phyloP scores from a whole-genome alignment of 164 flowering plant genomes.

The Magnolia changhungtana region DNA sequence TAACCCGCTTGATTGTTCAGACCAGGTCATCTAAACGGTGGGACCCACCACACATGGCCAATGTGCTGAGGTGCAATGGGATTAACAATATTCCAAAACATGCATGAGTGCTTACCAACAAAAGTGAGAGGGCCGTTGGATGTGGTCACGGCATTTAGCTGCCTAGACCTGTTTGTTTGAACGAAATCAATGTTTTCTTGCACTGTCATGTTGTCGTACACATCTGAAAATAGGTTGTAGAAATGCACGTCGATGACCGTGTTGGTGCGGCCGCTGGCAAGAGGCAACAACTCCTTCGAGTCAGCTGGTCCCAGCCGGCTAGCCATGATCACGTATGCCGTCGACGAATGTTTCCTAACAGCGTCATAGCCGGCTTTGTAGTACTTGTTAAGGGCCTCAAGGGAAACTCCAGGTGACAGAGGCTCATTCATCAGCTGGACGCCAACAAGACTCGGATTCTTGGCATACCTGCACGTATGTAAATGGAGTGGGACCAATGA shows the following conservation, averaged over 20 bases:
- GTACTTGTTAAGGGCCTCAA: slow-evolving; percentile 45
- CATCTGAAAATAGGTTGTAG: slow-evolving; percentile 43
- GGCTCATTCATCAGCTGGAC: slow-evolving; percentile 78
- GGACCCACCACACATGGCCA: too few species aligned
- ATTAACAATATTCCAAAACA: background rate
- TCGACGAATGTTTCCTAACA: slow-evolving; percentile 47
- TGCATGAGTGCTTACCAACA: slow-evolving; percentile 42
- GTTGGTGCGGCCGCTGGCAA: slow-evolving; percentile 34
- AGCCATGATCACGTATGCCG: slow-evolving; percentile 50
- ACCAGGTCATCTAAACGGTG: too few species aligned
- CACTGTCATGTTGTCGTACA: slow-evolving; percentile 38
- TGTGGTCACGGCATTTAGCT: slow-evolving; percentile 36
- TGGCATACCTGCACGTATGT: slow-evolving; percentile 39
- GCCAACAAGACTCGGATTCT: slow-evolving; percentile 52
- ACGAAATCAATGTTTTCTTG: slow-evolving; percentile 63
- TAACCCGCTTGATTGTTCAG: too few species aligned
- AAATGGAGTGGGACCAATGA: background rate
- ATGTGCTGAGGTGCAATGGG: too few species aligned
- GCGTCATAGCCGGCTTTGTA: slow-evolving; percentile 57
- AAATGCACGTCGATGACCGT: slow-evolving; percentile 62
- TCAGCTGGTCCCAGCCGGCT: slow-evolving; percentile 37
- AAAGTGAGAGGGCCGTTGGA: slow-evolving; percentile 61
- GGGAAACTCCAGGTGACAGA: slow-evolving; percentile 38
- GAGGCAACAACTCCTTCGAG: slow-evolving; percentile 49
- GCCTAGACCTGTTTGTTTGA: slow-evolving; percentile 30